These are phyloP conservation scores for Oryza officinalis DNA, from an alignment of 176 grass and related monocot genomes.

Conservation along the genomic window DNA sequence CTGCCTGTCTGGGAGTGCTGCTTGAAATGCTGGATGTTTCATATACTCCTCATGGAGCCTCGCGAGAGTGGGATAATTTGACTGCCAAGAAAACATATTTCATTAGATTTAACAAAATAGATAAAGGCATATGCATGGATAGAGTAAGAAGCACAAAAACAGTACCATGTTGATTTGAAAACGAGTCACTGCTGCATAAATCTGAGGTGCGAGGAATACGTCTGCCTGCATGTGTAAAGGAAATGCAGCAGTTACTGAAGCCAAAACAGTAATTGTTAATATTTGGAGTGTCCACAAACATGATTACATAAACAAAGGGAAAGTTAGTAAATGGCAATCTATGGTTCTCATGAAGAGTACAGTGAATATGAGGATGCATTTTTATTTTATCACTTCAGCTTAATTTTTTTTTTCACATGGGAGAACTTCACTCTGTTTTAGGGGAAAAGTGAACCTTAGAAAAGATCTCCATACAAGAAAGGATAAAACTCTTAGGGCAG, in stretches of 20 bases:
- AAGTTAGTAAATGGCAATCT: not conserved
- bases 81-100: conserved; percentile 37
- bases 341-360: conserved; percentile 4
- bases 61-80: conserved; percentile 58
- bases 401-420: not conserved
- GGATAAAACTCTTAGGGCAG: not conserved
- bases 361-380: not conserved
- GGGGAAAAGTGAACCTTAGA: not conserved
- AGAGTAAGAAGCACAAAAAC: not conserved
- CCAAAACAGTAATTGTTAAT: not conserved
- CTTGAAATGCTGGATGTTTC: conserved; percentile 70
- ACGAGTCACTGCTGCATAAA: conserved; percentile 40
- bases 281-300: not conserved
- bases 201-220: conserved; percentile 82
- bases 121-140: not conserved
- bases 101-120: not conserved
- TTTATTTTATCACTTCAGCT: not conserved
- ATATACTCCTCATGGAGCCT: conserved; percentile 63
- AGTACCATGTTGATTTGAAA: conserved; percentile 69
- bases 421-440: not conserved
- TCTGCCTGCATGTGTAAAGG: conserved; percentile 68
- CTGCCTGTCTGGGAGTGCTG: conserved; percentile 67
- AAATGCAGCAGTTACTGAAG: not conserved
- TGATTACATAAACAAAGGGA: not conserved
- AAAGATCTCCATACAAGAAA: not conserved